Evolutionary conservation across 2,329 filamentous ascomycete genomes (phyloP), one percentile per base, ranked within the genome.

Genomic region (Bipolaris zeicola): DNA sequence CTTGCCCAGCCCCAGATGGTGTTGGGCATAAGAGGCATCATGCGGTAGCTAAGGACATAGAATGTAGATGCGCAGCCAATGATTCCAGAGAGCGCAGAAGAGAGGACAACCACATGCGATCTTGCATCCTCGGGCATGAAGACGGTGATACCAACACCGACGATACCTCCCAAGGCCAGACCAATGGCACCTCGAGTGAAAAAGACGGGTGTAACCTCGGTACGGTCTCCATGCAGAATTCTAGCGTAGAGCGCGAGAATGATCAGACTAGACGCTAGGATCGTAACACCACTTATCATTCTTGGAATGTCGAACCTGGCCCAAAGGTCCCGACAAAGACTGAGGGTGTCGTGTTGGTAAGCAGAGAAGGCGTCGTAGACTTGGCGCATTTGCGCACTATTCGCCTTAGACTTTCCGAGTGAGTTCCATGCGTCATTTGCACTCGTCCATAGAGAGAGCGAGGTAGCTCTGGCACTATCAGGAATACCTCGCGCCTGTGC

Each of bases 1-100:
- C 91, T 88, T 57, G 96, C 80, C 88, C 91, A 94, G n/a, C 92
- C 89, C 93, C 94, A 99, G 51, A 93, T 79, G 0, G 86, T 89
- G n/a, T 78, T 85, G 0, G 92, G 93, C 8, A 92, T 66, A 34
- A 91, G 82, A 14, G 79, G 74, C 45, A 69, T 70, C 36, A 87
- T 69, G 16, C 78, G 72, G 26, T 75, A 68, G 46, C 78, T 68
- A 10, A 76, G 72, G 2, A 75, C 76, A 63, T 68, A 77, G 49
- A 82, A 78, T 4, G 73, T 78, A 7, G 76, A 72, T 7, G 72
- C 62, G 3, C 78, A 73, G 13, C 79, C 79, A 28, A 75, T 16
- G 13, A 78, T 68, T 28, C 77, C 74, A 14, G 74, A 74, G 5
- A 78, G 53, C 3, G 75, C 77, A 38, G 77, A 72, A 11, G 74